Conservation (phyloP, 2,329 filamentous ascomycete genomes). For the Colletotrichum neosansevieriae region DNA sequence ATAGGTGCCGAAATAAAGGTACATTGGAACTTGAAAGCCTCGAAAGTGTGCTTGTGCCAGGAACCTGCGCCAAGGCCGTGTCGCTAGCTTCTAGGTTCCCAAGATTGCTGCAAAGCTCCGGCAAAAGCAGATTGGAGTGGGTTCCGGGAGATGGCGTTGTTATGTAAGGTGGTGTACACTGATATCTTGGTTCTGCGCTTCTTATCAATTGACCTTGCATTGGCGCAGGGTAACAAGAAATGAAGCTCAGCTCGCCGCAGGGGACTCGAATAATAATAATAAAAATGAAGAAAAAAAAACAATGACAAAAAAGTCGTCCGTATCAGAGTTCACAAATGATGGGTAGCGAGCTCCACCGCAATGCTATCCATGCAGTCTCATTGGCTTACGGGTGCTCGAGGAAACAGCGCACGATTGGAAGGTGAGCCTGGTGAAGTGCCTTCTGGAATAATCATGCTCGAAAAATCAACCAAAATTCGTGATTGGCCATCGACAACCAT, state of each 20-base stretch:
- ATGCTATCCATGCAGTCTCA: slow-evolving; percentile 1
- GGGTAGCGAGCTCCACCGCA: background rate
- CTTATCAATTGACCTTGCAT: slow-evolving; percentile 2
- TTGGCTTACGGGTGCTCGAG: slow-evolving; percentile 28
- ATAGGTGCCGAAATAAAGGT: too few species aligned
- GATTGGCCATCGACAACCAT: slow-evolving; percentile 2
- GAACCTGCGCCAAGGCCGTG: slow-evolving; percentile 5
- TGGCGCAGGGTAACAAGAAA: background rate
- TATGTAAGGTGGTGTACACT: slow-evolving; percentile 2
- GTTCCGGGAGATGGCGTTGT: background rate
- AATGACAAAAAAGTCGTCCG: background rate
- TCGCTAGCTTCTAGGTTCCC: background rate
- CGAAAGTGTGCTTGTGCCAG: background rate
- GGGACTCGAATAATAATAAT: too few species aligned
- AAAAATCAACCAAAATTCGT: background rate
- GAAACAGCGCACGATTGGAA: slow-evolving; percentile 26
- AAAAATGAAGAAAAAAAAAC: background rate
- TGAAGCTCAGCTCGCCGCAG: too few species aligned
- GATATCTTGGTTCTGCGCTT: too few species aligned
- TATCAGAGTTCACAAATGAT: slow-evolving; percentile 27
- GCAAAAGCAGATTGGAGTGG: slow-evolving; percentile 5
- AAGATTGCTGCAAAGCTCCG: background rate
- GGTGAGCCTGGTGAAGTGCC: background rate
- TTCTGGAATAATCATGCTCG: too few species aligned
- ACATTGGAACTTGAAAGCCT: too few species aligned